A percentile compares a stretch with the other conserved stretches of the same genome.
Conservation (phyloP, 108 stramenopile genomes). For the Discostella pseudostelligera region DNA sequence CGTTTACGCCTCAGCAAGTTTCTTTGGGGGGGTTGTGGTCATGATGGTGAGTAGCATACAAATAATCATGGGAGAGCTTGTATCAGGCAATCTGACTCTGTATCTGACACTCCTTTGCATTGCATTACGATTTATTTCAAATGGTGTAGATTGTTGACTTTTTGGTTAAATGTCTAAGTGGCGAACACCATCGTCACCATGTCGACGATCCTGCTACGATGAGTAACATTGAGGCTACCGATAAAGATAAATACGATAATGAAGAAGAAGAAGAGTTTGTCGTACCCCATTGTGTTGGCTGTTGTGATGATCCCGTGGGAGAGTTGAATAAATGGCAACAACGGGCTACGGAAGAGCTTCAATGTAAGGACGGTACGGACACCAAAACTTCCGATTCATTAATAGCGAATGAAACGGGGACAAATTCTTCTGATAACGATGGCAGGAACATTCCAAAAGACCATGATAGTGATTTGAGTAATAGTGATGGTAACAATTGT, state of each 20-base stretch:
- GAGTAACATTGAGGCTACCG: slow-evolving; percentile 9
- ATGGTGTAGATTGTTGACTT: slow-evolving; percentile 22
- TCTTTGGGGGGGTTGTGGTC: slow-evolving; percentile 66
- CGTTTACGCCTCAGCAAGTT: slow-evolving; percentile 55
- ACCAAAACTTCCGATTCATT: slow-evolving; percentile 23
- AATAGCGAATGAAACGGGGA: slow-evolving; percentile 18
- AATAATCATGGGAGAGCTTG: background rate
- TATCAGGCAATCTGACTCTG: background rate
- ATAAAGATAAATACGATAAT: background rate
- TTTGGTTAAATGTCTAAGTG: slow-evolving; percentile 31
- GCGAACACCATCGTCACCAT: slow-evolving; percentile 21
- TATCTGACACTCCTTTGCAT: background rate
- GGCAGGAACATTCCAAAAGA: slow-evolving; percentile 8
- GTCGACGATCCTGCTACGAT: slow-evolving; percentile 13
- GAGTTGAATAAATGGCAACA: slow-evolving; percentile 47
- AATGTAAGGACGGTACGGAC: slow-evolving; percentile 8
- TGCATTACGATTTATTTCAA: slow-evolving; percentile 9
- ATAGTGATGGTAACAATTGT: slow-evolving; percentile 5
- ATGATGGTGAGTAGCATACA: slow-evolving; percentile 45
- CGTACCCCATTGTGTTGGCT: slow-evolving; percentile 34
- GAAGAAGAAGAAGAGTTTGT: slow-evolving; percentile 12
- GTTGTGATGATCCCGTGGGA: slow-evolving; percentile 41
- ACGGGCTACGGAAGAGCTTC: slow-evolving; percentile 29
- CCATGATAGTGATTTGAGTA: background rate
- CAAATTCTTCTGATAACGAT: slow-evolving; percentile 11